Base-by-base conservation (phyloP, 2,329 filamentous ascomycete species). In the Penicillium corylophilum region DNA sequence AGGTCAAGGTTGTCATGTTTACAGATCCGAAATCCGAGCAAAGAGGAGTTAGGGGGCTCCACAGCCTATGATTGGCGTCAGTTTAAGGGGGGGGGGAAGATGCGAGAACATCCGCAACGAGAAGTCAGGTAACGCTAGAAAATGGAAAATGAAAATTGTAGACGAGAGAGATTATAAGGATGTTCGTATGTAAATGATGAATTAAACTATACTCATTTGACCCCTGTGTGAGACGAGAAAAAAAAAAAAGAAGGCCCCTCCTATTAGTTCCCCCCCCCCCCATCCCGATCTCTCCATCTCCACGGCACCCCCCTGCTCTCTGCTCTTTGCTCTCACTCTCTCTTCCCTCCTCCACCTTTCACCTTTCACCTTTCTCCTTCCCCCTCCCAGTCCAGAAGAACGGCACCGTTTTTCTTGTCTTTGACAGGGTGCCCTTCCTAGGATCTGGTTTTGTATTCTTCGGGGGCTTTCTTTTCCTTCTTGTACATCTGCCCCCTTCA, bases 401-500 rank as follows among this genome's bases (percentile, higher is more conserved):
- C 61, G 62, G 61, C 64, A 57, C 66, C 55, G 65, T 60, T 60
- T 59, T 59, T 71, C 59, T 58, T 56, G 60, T 50, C 59, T 55
- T 46, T 61, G 62, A 62, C 53, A 52, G 61, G 60, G 63, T 64
- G 63, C 61, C 60, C 46, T 64, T 60, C 59, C 50, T 53, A 55
- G 62, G 62, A 66, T 63, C 59, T 64, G 60, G 64, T 58, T 55
- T 57, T 51, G 51, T 56, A 56, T 57, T 54, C 54, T 55, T 46
- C 23, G 39, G 46, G 29, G 15, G 4, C 44, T 49, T 57, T 54
- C 46, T 44, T 53, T 46, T 51, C 43, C 26, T 55, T 59, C 57
- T 61, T 65, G 63, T 70, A 69, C 58, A 69, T 71, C 65, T 60
- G 55, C 56, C 59, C 59, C 52, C 59, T 56, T 60, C 60, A 63